Base-by-base conservation (phyloP, 176 grass and related monocot species). In the Bromus sterilis region DNA sequence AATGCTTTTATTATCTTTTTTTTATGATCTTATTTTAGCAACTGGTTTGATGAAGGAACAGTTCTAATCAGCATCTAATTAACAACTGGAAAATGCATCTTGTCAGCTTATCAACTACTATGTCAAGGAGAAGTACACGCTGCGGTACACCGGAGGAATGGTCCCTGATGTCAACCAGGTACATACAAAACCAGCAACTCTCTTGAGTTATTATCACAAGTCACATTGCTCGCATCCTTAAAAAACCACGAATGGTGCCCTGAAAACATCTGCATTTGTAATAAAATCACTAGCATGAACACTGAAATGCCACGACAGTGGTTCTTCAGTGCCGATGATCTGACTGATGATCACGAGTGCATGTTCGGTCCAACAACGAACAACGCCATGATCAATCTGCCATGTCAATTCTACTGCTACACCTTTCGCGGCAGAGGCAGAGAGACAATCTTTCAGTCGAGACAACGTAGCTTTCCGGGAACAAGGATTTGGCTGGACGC, bases 141-240 rank as follows among this genome's bases (percentile, higher is more conserved):
- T 99, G 82, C 97, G 97, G 37, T 99, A 96, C 89, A 99, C 93
- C 1, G 97, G 97, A 95, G 97, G 93, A 75, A 99, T 99, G 97
- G 97, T 99, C 66, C 97, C 97, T 61, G 97, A 99, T 64, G 97
- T 99, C 68, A 99, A 99, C 89, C 97, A 96, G 93, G 97, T 99
- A 93, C 31, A 3, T 48, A 57, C 37, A n/a, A n/a, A n/a, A 64
- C 59, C 39, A 80, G 41, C 25, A 70, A 53, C 39, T 77, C 39
- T 77, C 41, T 28, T 16, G 46, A 42, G 29, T 13, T 41, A 37
- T 66, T 11, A 74, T 13, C 13, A 12, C 26, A 39, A 40, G n/a
- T 2, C 56, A 34, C 31, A 3, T 11, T 11, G 4, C 25, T 66
- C 9, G 35, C 78, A 46, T 26, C 25, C 29, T 58, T 35, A 5